phyloP scores from a whole-genome alignment of 495 filamentous ascomycete species.

The Lasiosphaeriaceae sp. region DNA sequence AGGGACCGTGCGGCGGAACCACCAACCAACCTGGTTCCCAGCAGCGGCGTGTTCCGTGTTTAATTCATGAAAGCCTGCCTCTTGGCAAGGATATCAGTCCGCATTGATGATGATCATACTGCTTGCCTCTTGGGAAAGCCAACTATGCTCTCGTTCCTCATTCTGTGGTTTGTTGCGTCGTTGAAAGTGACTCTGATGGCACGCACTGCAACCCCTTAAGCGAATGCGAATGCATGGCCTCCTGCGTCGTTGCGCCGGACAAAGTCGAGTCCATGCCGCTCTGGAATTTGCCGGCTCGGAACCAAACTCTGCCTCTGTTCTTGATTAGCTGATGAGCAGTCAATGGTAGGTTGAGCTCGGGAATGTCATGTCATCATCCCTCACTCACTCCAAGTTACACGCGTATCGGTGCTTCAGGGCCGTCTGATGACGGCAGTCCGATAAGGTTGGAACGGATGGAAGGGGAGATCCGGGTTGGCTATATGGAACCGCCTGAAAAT shows the following conservation, averaged over 20 bases:
- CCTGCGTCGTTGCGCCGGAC: background rate
- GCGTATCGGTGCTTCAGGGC: background rate
- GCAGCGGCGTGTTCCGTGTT: too few species aligned
- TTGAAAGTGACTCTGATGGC: background rate
- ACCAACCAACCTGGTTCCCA: background rate
- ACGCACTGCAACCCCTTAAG: background rate
- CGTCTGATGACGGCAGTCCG: background rate
- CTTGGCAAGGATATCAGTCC: too few species aligned
- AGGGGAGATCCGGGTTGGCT: constrained; percentile 22
- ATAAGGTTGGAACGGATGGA: constrained; percentile 19
- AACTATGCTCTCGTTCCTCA: too few species aligned
- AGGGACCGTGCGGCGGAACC: background rate
- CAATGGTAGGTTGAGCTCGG: background rate
- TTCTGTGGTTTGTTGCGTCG: background rate
- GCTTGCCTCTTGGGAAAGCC: too few species aligned
- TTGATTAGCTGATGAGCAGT: background rate
- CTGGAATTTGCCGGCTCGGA: constrained; percentile 1
- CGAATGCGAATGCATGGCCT: background rate
- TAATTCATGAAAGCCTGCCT: too few species aligned
- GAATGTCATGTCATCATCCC: constrained; percentile 3
- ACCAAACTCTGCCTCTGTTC: constrained; percentile 2
- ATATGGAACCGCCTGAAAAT: constrained; percentile 13
- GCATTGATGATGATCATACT: too few species aligned
- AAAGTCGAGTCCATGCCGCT: background rate
- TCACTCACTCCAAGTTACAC: background rate